A percentile compares a stretch with the other conserved stretches of the same genome.
These are phyloP conservation scores for Aspergillus texensis DNA, from an alignment of 2,329 filamentous ascomycete genomes.

Conservation along the genomic window DNA sequence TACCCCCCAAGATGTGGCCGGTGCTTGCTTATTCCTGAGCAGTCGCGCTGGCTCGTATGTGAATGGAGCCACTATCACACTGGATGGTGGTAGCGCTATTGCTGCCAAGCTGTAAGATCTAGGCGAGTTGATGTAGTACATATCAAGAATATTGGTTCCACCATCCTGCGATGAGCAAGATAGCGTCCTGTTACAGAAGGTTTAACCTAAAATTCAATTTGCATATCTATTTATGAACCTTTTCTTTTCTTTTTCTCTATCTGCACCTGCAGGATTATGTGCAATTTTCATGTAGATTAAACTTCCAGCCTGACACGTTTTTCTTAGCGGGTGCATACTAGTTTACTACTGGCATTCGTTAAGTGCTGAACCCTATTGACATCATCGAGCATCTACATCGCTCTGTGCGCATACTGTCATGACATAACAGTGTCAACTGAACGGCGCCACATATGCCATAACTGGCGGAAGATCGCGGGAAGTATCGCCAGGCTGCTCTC, in stretches of 20 bases:
- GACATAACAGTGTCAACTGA: neutral
- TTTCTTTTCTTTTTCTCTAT: neutral
- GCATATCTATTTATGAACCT: neutral
- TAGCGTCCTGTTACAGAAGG: neutral
- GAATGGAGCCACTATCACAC: constrained; percentile 65
- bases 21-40: constrained; percentile 69
- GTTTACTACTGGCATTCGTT: neutral
- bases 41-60: constrained; percentile 68
- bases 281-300: neutral
- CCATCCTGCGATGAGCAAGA: neutral
- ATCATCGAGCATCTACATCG: neutral
- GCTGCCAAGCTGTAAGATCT: constrained; percentile 42
- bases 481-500: neutral
- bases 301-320: neutral
- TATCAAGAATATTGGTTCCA: neutral
- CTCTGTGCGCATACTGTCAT: neutral
- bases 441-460: neutral
- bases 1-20: constrained; percentile 68
- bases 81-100: constrained; percentile 60
- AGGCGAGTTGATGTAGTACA: neutral
- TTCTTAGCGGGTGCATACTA: neutral
- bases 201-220: neutral
- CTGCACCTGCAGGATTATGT: neutral
- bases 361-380: neutral
- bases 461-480: neutral